Conservation (phyloP, 2,329 filamentous ascomycete genomes). For the Fusarium sp. region DNA sequence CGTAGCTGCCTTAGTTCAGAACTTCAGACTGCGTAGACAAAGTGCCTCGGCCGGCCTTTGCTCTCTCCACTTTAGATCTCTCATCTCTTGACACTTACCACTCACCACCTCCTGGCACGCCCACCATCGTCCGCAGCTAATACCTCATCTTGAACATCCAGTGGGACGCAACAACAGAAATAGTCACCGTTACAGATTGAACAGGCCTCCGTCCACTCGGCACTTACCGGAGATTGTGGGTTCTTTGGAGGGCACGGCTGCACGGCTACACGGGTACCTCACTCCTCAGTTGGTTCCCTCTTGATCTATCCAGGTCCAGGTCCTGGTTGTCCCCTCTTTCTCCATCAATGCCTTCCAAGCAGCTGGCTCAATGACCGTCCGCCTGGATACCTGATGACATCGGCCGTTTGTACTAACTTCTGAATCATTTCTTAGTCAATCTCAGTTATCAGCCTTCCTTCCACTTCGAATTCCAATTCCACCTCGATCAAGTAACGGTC, state of each 20-base stretch:
- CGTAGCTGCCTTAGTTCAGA: neutral
- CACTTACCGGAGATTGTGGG: conserved; percentile 20
- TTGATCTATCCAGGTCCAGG: conserved; percentile 4
- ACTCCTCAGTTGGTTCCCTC: conserved; percentile 15
- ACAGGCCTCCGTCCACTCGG: neutral
- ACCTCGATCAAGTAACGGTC: neutral
- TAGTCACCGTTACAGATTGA: conserved; percentile 22
- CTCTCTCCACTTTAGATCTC: conserved; percentile 27
- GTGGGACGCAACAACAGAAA: conserved; percentile 17
- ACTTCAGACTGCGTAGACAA: neutral
- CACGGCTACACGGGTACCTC: neutral
- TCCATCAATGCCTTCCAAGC: conserved; percentile 23
- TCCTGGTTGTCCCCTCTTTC: conserved; percentile 14
- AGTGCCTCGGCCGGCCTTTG: conserved; percentile 1
- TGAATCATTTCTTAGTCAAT: conserved; percentile 18
- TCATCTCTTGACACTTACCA: conserved; percentile 29
- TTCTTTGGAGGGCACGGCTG: neutral
- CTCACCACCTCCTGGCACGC: conserved; percentile 10
- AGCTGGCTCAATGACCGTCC: conserved; percentile 18
- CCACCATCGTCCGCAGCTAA: conserved; percentile 19
- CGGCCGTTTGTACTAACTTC: conserved; percentile 22
- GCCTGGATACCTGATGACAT: conserved; percentile 9
- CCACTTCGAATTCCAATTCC: conserved; percentile 9
- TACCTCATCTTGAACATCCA: conserved; percentile 32
- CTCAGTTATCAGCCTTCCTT: too few relatives aligned